phyloP scores from a whole-genome alignment of 2,329 filamentous ascomycete species.

The Cytospora schulzeri region DNA sequence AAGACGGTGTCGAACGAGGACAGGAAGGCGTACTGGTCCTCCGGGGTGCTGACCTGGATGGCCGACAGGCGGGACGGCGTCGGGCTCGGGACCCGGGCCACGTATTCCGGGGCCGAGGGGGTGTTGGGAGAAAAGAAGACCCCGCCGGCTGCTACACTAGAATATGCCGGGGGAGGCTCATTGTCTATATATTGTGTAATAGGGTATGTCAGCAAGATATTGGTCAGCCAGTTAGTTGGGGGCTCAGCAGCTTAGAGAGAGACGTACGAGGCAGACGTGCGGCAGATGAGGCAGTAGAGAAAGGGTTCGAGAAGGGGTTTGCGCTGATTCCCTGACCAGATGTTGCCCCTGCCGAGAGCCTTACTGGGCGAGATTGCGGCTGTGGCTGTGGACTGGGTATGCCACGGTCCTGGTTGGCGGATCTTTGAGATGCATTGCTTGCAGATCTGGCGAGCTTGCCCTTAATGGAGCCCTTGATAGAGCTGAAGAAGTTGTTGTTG shows the following conservation, averaged over 20 bases:
- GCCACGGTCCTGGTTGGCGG: slow-evolving; percentile 18
- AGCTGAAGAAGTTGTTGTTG: slow-evolving; percentile 31
- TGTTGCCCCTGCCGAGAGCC: slow-evolving; percentile 18
- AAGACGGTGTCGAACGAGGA: slow-evolving; percentile 82
- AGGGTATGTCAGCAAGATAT: not conserved
- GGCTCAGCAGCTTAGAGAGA: not conserved
- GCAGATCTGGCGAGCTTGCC: slow-evolving; percentile 39
- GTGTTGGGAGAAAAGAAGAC: slow-evolving; percentile 24
- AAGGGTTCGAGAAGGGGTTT: slow-evolving; percentile 30
- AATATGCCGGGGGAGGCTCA: slow-evolving; percentile 43
- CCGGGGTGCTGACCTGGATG: slow-evolving; percentile 44
- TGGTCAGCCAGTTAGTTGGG: too few relatives aligned
- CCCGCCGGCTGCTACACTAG: slow-evolving; percentile 26
- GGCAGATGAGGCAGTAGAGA: slow-evolving; percentile 28
- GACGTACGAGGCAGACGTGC: slow-evolving; percentile 31
- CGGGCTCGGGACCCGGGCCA: slow-evolving; percentile 28
- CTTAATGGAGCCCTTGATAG: slow-evolving; percentile 39
- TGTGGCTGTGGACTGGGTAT: slow-evolving; percentile 27
- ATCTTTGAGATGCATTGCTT: slow-evolving; percentile 20
- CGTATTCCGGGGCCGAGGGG: slow-evolving; percentile 3
- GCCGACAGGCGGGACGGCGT: slow-evolving; percentile 31
- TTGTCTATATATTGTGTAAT: slow-evolving; percentile 27
- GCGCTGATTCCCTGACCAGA: slow-evolving; percentile 25
- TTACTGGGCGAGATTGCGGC: slow-evolving; percentile 16
- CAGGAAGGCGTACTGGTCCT: slow-evolving; percentile 78